These are phyloP conservation scores for Penicillium cinerascens DNA, from an alignment of 495 filamentous ascomycete genomes.

Conservation along the genomic window DNA sequence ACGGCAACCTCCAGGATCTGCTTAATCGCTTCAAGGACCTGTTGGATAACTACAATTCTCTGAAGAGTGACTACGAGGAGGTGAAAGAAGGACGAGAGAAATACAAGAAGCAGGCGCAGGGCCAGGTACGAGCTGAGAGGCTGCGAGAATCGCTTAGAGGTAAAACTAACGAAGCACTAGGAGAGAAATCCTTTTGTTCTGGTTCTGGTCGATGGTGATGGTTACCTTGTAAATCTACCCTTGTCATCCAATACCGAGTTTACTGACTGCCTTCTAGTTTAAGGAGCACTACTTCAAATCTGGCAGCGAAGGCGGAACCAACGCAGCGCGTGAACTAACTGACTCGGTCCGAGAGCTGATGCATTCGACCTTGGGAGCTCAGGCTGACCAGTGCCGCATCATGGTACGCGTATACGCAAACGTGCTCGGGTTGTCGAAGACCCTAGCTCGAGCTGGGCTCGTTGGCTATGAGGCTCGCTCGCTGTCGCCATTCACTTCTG, in stretches of 20 bases:
- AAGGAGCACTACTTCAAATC: conserved; percentile 50
- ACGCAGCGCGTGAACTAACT: conserved; percentile 52
- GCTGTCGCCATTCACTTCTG: conserved; percentile 49
- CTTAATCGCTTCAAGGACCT: conserved; percentile 40
- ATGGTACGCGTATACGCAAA: conserved; percentile 63
- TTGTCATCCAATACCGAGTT: neutral
- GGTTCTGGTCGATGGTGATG: conserved; percentile 60
- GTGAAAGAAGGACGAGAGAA: conserved; percentile 51
- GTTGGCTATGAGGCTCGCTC: conserved; percentile 50
- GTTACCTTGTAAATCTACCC: conserved; percentile 46
- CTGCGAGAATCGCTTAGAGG: too few relatives aligned
- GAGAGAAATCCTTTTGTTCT: conserved; percentile 58
- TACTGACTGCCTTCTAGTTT: conserved; percentile 42
- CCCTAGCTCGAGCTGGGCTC: conserved; percentile 45
- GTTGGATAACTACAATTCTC: conserved; percentile 46
- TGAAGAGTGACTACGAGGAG: conserved; percentile 57
- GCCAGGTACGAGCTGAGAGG: conserved; percentile 34
- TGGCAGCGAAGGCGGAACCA: conserved; percentile 53
- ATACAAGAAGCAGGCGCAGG: conserved; percentile 51
- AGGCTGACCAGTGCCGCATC: conserved; percentile 52
- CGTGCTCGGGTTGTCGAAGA: conserved; percentile 50
- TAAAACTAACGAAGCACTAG: conserved; percentile 21
- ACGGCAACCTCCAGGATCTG: conserved; percentile 35
- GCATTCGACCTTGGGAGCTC: conserved; percentile 41
- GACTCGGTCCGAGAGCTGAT: conserved; percentile 46